Evolutionary conservation across 139 green algal genomes (phyloP).

Genomic region (Ettlia oleoabundans): DNA sequence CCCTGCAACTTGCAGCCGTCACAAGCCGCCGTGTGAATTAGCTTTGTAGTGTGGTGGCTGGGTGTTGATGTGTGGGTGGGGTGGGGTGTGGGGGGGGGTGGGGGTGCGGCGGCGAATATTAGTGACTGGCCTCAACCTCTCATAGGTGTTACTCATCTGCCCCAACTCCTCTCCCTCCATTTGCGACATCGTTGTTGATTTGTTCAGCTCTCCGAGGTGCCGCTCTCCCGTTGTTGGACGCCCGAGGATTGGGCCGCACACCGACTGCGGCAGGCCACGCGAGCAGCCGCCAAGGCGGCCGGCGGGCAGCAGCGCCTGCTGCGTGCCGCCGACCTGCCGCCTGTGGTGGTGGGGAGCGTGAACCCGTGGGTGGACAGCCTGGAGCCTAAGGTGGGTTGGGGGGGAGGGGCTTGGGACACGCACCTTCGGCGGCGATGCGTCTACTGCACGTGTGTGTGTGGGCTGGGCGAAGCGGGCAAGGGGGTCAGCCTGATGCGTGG

Average conservation of each 20-base stretch:
- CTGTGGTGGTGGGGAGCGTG: background rate
- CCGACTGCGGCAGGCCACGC: slow-evolving; percentile 27
- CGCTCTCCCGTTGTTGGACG: slow-evolving; percentile 44
- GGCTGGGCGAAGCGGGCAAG: too few species aligned
- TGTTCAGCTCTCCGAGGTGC: slow-evolving; percentile 48
- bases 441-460: background rate
- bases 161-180: background rate
- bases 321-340: slow-evolving; percentile 15
- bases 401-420: too few species aligned
- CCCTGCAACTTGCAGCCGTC: too few species aligned
- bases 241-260: slow-evolving; percentile 54
- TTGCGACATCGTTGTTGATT: background rate
- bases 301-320: background rate
- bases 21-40: too few species aligned
- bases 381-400: slow-evolving; percentile 7
- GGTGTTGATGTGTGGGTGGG: too few species aligned
- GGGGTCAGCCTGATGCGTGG: too few species aligned
- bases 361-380: slow-evolving; percentile 5
- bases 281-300: background rate
- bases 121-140: too few species aligned
- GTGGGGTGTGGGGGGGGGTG: too few species aligned
- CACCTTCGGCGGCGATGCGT: too few species aligned
- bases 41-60: too few species aligned
- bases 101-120: too few species aligned
- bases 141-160: background rate